Evolutionary conservation across 2,329 filamentous ascomycete genomes (phyloP).

Genomic region (Aulographum hederae): DNA sequence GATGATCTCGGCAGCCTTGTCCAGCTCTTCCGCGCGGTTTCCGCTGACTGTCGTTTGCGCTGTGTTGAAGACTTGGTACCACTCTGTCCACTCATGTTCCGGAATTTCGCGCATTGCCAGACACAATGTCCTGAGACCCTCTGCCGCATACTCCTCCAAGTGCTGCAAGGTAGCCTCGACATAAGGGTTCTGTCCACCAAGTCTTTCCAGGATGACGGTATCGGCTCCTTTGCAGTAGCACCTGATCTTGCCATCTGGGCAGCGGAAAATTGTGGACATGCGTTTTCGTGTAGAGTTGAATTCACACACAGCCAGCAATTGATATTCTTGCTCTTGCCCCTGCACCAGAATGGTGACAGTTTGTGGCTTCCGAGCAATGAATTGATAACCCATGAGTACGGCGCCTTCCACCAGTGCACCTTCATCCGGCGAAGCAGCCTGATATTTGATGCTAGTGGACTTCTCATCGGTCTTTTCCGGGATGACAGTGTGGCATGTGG

Average conservation of each 20-base stretch:
- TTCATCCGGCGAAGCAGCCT: conserved; percentile 92
- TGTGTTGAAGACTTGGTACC: conserved; percentile 71
- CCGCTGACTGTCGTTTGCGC: conserved; percentile 82
- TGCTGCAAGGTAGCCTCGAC: conserved; percentile 84
- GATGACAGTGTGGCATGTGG: conserved; percentile 94
- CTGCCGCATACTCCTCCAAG: conserved; percentile 95
- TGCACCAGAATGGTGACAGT: conserved; percentile 68
- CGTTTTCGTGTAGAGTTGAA: conserved; percentile 96
- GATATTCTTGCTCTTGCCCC: conserved; percentile 61
- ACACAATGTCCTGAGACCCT: conserved; percentile 86
- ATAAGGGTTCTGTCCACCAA: conserved; percentile 60
- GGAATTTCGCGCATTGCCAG: conserved; percentile 85
- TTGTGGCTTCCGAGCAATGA: conserved; percentile 75
- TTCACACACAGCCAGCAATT: conserved; percentile 90
- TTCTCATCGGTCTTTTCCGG: conserved; percentile 71
- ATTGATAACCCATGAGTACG: conserved; percentile 68
- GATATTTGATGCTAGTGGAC: conserved; percentile 76
- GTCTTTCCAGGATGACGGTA: conserved; percentile 86
- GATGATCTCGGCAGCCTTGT: conserved; percentile 92
- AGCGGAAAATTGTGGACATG: conserved; percentile 95
- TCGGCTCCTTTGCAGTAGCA: conserved; percentile 95
- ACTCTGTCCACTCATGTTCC: conserved; percentile 75
- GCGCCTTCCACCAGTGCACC: conserved; percentile 93
- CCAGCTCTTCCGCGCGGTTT: conserved; percentile 81
- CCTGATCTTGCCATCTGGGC: conserved; percentile 85